phyloP scores from a whole-genome alignment of 148 eudicot species.

The Heliosperma pusillum region DNA sequence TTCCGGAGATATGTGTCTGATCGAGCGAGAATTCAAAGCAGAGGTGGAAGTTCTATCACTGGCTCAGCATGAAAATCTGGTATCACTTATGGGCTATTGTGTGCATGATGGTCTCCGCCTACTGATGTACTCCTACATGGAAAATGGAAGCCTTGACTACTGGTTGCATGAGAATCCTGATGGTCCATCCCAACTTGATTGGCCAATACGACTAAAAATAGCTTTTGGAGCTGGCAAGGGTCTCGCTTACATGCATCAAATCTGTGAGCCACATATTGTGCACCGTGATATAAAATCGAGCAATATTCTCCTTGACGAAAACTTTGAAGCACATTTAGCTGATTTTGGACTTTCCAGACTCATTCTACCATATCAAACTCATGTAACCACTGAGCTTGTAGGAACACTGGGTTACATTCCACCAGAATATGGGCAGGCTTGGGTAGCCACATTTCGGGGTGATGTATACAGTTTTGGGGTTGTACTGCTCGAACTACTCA shows the following conservation, averaged over 20 bases:
- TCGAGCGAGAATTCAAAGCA: constrained; percentile 89
- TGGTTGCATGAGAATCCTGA: constrained; percentile 88
- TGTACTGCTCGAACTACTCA: constrained; percentile 82
- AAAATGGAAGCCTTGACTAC: constrained; percentile 89
- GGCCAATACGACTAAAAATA: constrained; percentile 73
- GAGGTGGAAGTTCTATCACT: constrained; percentile 85
- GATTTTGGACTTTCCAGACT: constrained; percentile 89
- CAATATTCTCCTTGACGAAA: constrained; percentile 84
- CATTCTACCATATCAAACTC: constrained; percentile 76
- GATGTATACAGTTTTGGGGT: constrained; percentile 94
- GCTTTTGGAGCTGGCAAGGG: constrained; percentile 73
- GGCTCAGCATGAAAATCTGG: constrained; percentile 80
- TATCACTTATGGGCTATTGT: constrained; percentile 82
- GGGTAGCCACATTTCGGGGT: constrained; percentile 90
- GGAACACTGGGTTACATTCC: constrained; percentile 96
- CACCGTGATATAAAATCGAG: constrained; percentile 94
- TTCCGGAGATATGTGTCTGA: constrained; percentile 87
- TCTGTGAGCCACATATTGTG: constrained; percentile 90
- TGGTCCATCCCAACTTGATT: constrained; percentile 67
- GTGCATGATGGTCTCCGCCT: constrained; percentile 69
- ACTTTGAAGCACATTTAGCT: constrained; percentile 84
- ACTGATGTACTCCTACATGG: constrained; percentile 87
- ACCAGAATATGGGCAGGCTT: constrained; percentile 88
- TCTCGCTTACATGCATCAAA: constrained; percentile 84
- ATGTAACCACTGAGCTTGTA: constrained; percentile 88